Base-by-base conservation (phyloP, 352 stramenopile species). In the Globisporangium iwayamae region DNA sequence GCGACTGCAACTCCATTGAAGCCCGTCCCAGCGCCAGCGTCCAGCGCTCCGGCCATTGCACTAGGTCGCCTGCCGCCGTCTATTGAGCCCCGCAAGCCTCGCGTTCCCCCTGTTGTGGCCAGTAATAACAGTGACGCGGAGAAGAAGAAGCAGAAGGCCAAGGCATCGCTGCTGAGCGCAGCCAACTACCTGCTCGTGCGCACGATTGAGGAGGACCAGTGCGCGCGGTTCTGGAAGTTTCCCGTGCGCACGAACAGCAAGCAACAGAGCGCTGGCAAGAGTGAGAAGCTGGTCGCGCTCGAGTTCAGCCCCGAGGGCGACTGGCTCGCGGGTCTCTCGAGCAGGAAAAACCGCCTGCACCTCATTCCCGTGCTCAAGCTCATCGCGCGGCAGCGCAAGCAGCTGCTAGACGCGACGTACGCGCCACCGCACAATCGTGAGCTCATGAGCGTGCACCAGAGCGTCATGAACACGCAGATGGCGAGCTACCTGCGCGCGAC, bases 231-330 rank as follows among this genome's bases (percentile, higher is more conserved):
- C 57, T 94, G 85, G 85, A 69, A 75, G 1, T 78, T 94, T 52
- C 76, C 79, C 1, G 70, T 94, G 39, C 78, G 73, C 53, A 85
- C 75, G 47, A 90, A 74, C 28, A 68, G 68, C 63, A 94, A 92
- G 62, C 78, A 92, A 56, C 74, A 87, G 66, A 63, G 72, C 62
- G 58, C 63, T 11, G 75, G 77, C 28, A 70, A 69, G 46, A 63
- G 73, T 14, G 85, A 94, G 69, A 67, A 78, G 50, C 64, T 96
- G 47, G 75, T 76, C 14, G 77, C 82, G 54, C 74, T 96, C 20
- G 78, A 87, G 46, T 96, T 96, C 69, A 83, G 75, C 38, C 87
- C 87, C 30, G 87, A 96, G 60, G 87, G 85, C n/a, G 85, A 94
- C 71, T 96, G 87, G 87, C 76, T 96, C 54, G 87, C 82, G 16